Percentiles rank a stretch among this genome's conserved stretches.
phyloP scores from a whole-genome alignment of 2,329 filamentous ascomycete species.

The Diaporthe amygdali region DNA sequence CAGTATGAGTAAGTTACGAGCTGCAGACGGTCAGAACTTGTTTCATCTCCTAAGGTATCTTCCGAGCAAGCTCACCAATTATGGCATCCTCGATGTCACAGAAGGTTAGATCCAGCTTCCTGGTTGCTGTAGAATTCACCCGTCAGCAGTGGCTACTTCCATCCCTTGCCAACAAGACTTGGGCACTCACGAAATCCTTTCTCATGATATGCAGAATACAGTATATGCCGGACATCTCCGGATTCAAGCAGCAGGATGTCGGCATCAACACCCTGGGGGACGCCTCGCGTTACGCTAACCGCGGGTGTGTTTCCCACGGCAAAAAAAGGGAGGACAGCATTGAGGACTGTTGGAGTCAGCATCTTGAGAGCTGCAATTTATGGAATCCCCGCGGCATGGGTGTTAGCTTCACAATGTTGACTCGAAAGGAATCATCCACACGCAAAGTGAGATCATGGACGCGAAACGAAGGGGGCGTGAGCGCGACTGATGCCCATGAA shows the following conservation, averaged over 20 bases:
- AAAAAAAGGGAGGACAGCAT: constrained; percentile 43
- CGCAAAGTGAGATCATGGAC: too few species aligned
- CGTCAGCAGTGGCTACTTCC: constrained; percentile 32
- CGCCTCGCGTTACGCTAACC: constrained; percentile 48
- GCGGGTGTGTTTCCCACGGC: constrained; percentile 62
- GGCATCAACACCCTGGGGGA: constrained; percentile 55
- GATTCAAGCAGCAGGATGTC: constrained; percentile 59
- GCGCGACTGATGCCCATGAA: too few species aligned
- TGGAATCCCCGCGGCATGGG: too few species aligned
- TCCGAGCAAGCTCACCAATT: constrained; percentile 46
- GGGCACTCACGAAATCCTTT: constrained; percentile 38
- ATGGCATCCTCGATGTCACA: constrained; percentile 58
- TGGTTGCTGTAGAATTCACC: constrained; percentile 31
- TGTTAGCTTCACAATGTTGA: too few species aligned
- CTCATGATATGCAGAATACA: constrained; percentile 57
- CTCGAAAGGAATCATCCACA: too few species aligned
- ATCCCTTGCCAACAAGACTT: background rate
- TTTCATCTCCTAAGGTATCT: background rate
- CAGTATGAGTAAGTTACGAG: constrained; percentile 60
- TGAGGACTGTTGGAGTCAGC: constrained; percentile 43
- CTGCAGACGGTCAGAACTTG: constrained; percentile 37
- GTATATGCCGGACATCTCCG: constrained; percentile 60
- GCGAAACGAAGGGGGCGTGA: too few species aligned
- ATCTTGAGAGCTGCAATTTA: constrained; percentile 30
- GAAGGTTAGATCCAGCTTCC: constrained; percentile 60